Percentiles rank a stretch among this genome's conserved stretches.
Conservation (phyloP, 2,329 filamentous ascomycete genomes). For the Alternaria atra region DNA sequence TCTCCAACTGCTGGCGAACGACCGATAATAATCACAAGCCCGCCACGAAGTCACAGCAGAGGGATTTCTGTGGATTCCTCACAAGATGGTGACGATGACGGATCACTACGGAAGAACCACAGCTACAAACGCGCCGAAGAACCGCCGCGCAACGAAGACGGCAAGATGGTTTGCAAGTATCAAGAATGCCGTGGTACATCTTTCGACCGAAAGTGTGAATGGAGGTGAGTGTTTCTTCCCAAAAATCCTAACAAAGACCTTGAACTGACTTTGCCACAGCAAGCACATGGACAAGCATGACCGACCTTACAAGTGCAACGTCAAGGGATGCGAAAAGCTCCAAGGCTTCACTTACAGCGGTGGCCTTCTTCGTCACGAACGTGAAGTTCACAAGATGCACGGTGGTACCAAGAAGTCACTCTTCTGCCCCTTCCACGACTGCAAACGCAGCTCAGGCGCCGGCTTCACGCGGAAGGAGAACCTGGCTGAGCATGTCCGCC, state of each 20-base stretch:
- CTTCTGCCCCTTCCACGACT: constrained; percentile 85
- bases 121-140: constrained; percentile 56
- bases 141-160: constrained; percentile 70
- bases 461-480: constrained; percentile 96
- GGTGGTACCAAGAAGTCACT: constrained; percentile 87
- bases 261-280: constrained; percentile 57
- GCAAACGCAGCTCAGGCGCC: constrained; percentile 87
- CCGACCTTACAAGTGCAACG: constrained; percentile 85
- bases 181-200: constrained; percentile 73
- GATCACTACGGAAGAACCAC: constrained; percentile 48
- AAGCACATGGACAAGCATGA: constrained; percentile 99
- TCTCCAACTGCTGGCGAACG: constrained; percentile 38
- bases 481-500: constrained; percentile 88
- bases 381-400: constrained; percentile 91
- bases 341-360: constrained; percentile 96
- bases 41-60: constrained; percentile 27
- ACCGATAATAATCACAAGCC: constrained; percentile 33
- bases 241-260: constrained; percentile 26
- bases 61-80: constrained; percentile 43
- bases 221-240: constrained; percentile 73
- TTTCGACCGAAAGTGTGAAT: constrained; percentile 89
- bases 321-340: constrained; percentile 86
- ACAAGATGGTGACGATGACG: constrained; percentile 40
- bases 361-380: constrained; percentile 86
- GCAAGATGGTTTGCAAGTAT: constrained; percentile 77